Percentiles rank a stretch among this genome's conserved stretches.
Evolutionary conservation across 441 rosid species (phyloP).

Genomic region (Adansonia grandidieri): DNA sequence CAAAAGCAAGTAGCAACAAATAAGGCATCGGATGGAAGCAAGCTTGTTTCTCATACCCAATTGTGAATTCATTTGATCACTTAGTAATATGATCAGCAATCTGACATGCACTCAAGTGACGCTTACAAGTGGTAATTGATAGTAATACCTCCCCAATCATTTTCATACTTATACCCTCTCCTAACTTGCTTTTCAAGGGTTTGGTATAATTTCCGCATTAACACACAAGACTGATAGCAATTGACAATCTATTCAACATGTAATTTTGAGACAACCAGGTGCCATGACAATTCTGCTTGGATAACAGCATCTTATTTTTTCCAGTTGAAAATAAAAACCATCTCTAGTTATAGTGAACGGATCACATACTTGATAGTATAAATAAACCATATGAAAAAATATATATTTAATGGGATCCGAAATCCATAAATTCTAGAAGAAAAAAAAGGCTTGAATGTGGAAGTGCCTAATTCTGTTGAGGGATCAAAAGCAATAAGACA

Average conservation of each 20-base stretch:
- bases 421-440: background rate
- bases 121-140: background rate
- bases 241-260: background rate
- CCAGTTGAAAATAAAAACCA: background rate
- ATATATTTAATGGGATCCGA: background rate
- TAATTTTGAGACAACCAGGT: background rate
- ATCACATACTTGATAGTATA: background rate
- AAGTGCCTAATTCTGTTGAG: background rate
- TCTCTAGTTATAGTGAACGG: background rate
- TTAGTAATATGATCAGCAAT: background rate
- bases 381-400: background rate
- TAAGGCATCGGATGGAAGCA: background rate
- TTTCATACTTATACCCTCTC: background rate
- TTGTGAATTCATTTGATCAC: background rate
- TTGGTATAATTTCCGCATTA: background rate
- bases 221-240: background rate
- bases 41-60: background rate
- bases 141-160: background rate
- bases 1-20: background rate
- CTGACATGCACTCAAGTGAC: background rate
- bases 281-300: background rate
- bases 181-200: conserved; percentile 1
- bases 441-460: background rate
- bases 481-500: background rate
- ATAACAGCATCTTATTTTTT: conserved; percentile 1